These are phyloP conservation scores for Erucastrum elatum DNA, from an alignment of 345 rosid genomes.

Conservation along the genomic window DNA sequence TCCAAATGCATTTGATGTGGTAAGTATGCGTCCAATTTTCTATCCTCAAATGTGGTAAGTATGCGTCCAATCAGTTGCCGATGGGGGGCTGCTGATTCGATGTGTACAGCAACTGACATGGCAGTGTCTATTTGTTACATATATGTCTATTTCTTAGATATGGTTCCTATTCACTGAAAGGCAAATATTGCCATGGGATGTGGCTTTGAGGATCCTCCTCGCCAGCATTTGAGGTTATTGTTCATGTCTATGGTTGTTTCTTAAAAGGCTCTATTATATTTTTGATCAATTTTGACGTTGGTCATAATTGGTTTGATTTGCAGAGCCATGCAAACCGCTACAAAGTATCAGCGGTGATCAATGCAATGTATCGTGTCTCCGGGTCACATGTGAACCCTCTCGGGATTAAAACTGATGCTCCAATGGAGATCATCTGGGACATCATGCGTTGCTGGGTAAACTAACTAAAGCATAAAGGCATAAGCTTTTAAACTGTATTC, in stretches of 20 bases:
- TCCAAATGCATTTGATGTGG: conserved; percentile 95
- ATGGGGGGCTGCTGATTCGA: conserved; percentile 76
- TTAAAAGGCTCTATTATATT: neutral
- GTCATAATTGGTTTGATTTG: conserved; percentile 13
- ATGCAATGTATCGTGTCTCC: conserved; percentile 88
- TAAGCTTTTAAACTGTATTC: too few relatives aligned
- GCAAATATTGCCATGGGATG: conserved; percentile 92
- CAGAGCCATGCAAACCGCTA: conserved; percentile 99
- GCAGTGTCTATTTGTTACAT: conserved; percentile 79
- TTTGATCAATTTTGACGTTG: neutral
- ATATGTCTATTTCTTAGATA: conserved; percentile 53
- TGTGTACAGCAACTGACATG: conserved; percentile 99
- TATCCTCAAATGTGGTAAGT: neutral
- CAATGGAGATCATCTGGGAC: conserved; percentile 98
- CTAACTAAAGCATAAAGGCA: too few relatives aligned
- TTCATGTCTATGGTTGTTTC: neutral
- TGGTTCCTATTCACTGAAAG: conserved; percentile 91
- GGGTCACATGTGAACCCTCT: conserved; percentile 93
- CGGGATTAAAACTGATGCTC: conserved; percentile 33
- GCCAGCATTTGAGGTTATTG: conserved; percentile 85
- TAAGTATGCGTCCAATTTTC: conserved; percentile 33
- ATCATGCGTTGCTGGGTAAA: conserved; percentile 99
- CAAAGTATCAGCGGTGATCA: conserved; percentile 88
- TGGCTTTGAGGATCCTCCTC: conserved; percentile 97
- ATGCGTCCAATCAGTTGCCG: conserved; percentile 76